Evolutionary conservation across 345 rosid species (phyloP).

Genomic region (Salix exigua): DNA sequence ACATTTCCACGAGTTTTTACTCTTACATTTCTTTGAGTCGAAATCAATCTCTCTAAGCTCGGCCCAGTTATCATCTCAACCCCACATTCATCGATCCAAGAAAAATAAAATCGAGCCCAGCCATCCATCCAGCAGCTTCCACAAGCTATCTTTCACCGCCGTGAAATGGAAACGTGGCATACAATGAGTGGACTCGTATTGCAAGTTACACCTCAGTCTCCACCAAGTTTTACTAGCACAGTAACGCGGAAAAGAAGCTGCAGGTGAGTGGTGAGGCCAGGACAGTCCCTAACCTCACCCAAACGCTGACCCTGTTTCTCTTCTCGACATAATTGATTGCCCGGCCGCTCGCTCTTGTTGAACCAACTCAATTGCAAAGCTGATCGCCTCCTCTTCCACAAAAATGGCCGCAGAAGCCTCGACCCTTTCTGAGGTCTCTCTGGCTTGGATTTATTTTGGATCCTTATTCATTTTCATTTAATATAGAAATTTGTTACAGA

Average conservation of each 20-base stretch:
- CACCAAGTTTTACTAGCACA: neutral
- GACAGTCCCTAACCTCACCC: slow-evolving; percentile 14
- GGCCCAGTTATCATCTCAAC: neutral
- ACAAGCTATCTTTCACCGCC: neutral
- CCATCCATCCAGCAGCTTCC: neutral
- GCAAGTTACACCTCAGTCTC: neutral
- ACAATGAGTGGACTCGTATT: neutral
- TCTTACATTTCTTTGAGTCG: too few species aligned
- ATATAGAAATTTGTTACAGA: neutral
- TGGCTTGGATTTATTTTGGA: neutral
- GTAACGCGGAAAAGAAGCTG: slow-evolving; percentile 7
- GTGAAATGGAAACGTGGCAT: slow-evolving; percentile 11
- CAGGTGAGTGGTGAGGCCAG: neutral
- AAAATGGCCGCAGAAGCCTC: slow-evolving; percentile 49
- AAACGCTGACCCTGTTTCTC: neutral
- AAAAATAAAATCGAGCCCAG: neutral
- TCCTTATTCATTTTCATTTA: neutral
- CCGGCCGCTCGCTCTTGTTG: slow-evolving; percentile 18
- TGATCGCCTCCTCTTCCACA: slow-evolving; percentile 15
- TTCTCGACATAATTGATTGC: neutral
- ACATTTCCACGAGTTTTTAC: neutral
- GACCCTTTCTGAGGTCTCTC: slow-evolving; percentile 60
- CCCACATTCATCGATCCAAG: neutral
- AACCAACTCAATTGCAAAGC: slow-evolving; percentile 17
- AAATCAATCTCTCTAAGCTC: neutral